Base-by-base conservation (phyloP, 176 grass and related monocot genomes). In the Oryza brachyantha region DNA sequence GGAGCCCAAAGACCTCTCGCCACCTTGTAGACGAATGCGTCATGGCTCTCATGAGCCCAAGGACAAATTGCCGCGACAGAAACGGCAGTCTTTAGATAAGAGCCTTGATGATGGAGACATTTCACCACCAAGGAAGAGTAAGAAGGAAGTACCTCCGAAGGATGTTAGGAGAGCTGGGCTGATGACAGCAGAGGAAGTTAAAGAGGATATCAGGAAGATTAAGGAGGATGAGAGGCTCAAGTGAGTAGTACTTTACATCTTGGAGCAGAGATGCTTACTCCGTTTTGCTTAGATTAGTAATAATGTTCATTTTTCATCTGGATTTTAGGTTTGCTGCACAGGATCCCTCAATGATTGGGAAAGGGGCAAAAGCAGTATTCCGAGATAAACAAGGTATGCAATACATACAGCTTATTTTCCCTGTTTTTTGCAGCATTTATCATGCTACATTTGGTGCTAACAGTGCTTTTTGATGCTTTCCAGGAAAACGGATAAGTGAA, bases 361-460 rank as follows among this genome's bases (percentile, higher is more conserved):
- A 89, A 86, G 87, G 88, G 32, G 95, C 90, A 72, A 91, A 90
- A 78, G 76, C 85, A 78, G 85, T 98, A 66, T 98, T 92, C 84
- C 85, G 92, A 41, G 90, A 96, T 41, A 88, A 86, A 68, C 67
- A 92, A 87, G 94, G 94, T 92, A 42, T 77, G 29, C 31, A 34
- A 48, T 54, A 45, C 52, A 29, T 16, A 29, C 46, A 38, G 28
- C 58, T 55, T 82, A 57, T 73, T 79, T 70, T 84, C 31, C 38
- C 43, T 13, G 39, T 66, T 77, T 72, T 13, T 71, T 71, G 5
- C 28, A 5, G 21, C 34, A 27, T 81, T 29, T 81, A 65, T 43
- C 29, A 26, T 73, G 43, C 27, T 27, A 72, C 0, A 54, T 82
- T 55, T 40, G 70, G 29, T 63, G 48, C 7, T 81, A 80, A 88